Percentiles rank a stretch among this genome's conserved stretches.
These are phyloP conservation scores for Apiotrichum montevideense DNA, from an alignment of 1,284 basidiomycete genomes.

Conservation along the genomic window DNA sequence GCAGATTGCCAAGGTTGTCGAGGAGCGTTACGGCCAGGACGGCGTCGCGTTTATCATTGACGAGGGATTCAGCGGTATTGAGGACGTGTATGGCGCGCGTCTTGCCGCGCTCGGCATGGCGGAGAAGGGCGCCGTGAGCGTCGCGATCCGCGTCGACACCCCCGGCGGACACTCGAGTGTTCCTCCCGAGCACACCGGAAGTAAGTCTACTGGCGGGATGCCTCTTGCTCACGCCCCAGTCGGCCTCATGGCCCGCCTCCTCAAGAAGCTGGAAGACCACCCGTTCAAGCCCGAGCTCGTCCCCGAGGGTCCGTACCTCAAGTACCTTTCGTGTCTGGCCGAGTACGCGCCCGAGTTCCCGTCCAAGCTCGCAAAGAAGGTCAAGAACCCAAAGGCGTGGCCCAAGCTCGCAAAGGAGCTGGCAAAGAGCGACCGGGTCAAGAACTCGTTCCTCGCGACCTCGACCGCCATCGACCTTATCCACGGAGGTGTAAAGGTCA, in stretches of 20 bases:
- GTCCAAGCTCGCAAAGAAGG: conserved; percentile 26
- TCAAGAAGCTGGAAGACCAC: conserved; percentile 41
- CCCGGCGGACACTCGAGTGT: conserved; percentile 45
- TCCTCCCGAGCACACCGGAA: conserved; percentile 45
- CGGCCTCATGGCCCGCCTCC: conserved; percentile 43
- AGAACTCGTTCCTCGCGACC: conserved; percentile 44
- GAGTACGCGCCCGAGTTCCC: conserved; percentile 48
- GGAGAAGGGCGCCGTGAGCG: conserved; percentile 49
- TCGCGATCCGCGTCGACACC: conserved; percentile 41
- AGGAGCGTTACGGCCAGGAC: conserved; percentile 44
- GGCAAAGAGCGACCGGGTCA: conserved; percentile 25
- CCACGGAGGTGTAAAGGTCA: conserved; percentile 46
- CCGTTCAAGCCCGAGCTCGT: conserved; percentile 40
- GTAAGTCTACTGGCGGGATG: conserved; percentile 34
- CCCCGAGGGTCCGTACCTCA: conserved; percentile 45
- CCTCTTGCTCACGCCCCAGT: conserved; percentile 21
- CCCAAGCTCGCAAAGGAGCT: conserved; percentile 44
- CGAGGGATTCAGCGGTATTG: conserved; percentile 48
- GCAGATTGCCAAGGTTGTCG: conserved; percentile 35
- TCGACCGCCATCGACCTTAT: conserved; percentile 44
- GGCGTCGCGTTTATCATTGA: conserved; percentile 49
- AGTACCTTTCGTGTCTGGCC: conserved; percentile 49
- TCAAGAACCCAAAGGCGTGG: conserved; percentile 46
- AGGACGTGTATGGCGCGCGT: conserved; percentile 33
- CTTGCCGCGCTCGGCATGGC: conserved; percentile 48